Base-by-base conservation (phyloP, 495 filamentous ascomycete species). In the Neohortaea acidophila region DNA sequence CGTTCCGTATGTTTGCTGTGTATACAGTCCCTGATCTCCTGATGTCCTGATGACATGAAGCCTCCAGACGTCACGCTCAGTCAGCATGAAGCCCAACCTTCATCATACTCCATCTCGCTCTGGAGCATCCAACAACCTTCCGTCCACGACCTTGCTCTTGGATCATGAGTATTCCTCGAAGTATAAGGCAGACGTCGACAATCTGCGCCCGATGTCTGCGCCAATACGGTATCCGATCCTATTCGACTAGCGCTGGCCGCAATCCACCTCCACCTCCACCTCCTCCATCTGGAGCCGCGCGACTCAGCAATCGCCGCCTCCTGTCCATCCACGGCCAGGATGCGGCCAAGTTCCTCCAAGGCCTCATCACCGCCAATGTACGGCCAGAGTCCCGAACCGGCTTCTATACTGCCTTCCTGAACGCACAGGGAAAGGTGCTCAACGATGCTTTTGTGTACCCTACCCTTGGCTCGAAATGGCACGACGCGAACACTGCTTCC, bases 401-500 rank as follows among this genome's bases (percentile, higher is more conserved):
- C 12, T 72, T 73, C 54, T 94, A 91, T 60, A 63, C 72, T 17
- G 81, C 75, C 1, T 94, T 97, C 52, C 69, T 97, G 10, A 92
- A 76, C 47, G 83, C 84, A 14, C 71, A 77, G 46, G 86, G 89
- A 29, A 69, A 83, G 27, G 65, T 94, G 8, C 63, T 94, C 19
- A 72, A 85, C 58, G 89, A 97, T 57, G 80, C 82, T 19, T 93
- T 94, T 61, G 65, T 97, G 21, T 94, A 89, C 63, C 75, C 75
- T 9, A 42, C 48, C 11, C 12, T 44, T 8, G 36, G 44, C 19
- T 49, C 44, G 21, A 17, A 14, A 21, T 38, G 21, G 31, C 46
- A 54, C 23, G 21, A 38, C 37, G 46, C 42, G 36, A 47, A 21
- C 38, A 38, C 44, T 14, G 49, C 21, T 0, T 18, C 43, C 4